A percentile compares a stretch with the other conserved stretches of the same genome.
phyloP scores from a whole-genome alignment of 352 stramenopile genomes.

The Porosira glacialis region DNA sequence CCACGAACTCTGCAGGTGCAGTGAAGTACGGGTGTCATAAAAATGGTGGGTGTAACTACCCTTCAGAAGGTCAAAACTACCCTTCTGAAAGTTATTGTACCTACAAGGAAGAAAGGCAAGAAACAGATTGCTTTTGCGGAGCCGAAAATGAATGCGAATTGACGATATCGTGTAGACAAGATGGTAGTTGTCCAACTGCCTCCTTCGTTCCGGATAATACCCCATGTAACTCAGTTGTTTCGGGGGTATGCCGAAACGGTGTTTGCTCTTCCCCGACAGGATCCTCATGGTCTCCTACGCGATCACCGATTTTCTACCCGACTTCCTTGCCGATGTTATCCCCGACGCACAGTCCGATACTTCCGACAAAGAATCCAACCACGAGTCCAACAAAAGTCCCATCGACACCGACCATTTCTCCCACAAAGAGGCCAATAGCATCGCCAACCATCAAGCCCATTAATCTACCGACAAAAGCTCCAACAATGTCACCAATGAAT shows the following conservation, averaged over 20 bases:
- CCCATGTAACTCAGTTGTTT: conserved; percentile 4
- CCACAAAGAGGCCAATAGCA: conserved; percentile 6
- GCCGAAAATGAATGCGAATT: conserved; percentile 39
- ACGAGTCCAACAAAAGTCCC: no score
- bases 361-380: no score
- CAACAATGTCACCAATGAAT: neutral
- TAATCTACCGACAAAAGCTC: neutral
- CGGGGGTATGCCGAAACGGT: conserved; percentile 2
- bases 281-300: no score
- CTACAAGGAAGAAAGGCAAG: conserved; percentile 32
- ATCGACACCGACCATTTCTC: neutral
- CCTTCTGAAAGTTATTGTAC: conserved; percentile 37
- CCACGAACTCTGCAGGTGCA: conserved; percentile 10
- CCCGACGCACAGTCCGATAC: no score
- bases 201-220: neutral
- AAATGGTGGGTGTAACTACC: conserved; percentile 45
- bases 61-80: conserved; percentile 36
- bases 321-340: no score
- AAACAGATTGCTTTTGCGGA: conserved; percentile 22
- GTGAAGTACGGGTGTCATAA: conserved; percentile 34
- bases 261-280: no score
- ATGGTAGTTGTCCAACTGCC: conserved; percentile 28
- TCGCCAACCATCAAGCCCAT: conserved; percentile 3
- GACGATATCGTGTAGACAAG: conserved; percentile 19
- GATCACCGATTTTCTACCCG: no score